Base-by-base conservation (phyloP, 2,329 filamentous ascomycete species). In the Gnomoniopsis sp. region DNA sequence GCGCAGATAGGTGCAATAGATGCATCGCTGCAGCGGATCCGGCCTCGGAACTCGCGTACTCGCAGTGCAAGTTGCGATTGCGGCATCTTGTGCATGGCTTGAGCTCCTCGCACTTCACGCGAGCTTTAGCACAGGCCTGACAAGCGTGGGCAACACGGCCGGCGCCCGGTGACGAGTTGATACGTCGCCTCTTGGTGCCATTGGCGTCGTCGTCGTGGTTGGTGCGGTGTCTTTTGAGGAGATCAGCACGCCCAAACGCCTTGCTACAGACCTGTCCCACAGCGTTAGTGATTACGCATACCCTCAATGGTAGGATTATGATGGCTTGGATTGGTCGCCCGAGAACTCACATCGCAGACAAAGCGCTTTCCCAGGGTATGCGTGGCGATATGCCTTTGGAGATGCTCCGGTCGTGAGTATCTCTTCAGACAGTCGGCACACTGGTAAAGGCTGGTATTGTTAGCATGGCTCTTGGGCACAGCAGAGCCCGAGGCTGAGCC, bases 81-180 rank as follows among this genome's bases (percentile, higher is more conserved):
- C 76, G 71, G 62, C 81, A 83, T 33, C 80, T 75, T 19, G 75
- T 75, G 65, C 81, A 84, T 34, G 81, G 81, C 68, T 84, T 83
- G 22, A 72, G 66, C 58, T 84, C 81, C 61, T 82, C 79, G 61
- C 81, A 84, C 63, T 83, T 83, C 48, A 84, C 79, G 21, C 81
- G 73, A 12, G 81, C 80, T 19, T 74, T 67, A 3, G 81, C 80
- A 62, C 81, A 84, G 11, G 77, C 70, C 23, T 75, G 75, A 62
- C 81, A 84, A 15, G 81, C 81, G 62, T 82, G 79, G 11, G 76
- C 79, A 12, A 84, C 81, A 14, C 81, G 78, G 21, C 77, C 76
- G 2, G 77, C 72, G 17, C 72, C 76, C 3, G 77, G 76, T 1
- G 77, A 77, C 1, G 77, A 68, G 47, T 74, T 74, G 53, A 75